Base-by-base conservation (phyloP, 768 basidiomycete species). In the Russula sp. region DNA sequence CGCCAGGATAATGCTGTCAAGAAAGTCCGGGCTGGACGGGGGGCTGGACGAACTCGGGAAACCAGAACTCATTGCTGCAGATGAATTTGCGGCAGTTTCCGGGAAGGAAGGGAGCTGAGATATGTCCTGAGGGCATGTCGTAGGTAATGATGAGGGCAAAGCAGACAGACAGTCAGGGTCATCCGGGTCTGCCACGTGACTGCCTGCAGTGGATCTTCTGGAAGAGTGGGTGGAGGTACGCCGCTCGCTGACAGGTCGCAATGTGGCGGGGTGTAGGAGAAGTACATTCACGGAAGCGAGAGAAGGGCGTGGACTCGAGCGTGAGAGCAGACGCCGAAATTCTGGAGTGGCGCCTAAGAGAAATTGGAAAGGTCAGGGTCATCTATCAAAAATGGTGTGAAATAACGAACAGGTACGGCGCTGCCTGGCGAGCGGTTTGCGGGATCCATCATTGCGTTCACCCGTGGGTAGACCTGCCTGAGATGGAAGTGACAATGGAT, bases 221-320 rank as follows among this genome's bases (percentile, higher is more conserved):
- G 32, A 2, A 16, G 26, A 13, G 11, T 42, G 53, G 13, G n/a
- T n/a, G n/a, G 48, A 61, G 30, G 16, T 40, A 20, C 46, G 53
- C 11, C 38, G 49, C n/a, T 61, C 66, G 38, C 62, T 59, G 10
- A 46, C 48, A 48, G 67, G 62, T 38, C 53, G 59, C 3, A 67
- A 57, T 22, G 46, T 63, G 14, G 68, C 44, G 9, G 66, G 68
- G 48, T 59, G 66, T 40, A 69, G 46, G n/a, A 69, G 36, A 16
- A 54, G 22, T 38, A 42, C 61, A 24, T 64, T 67, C 20, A 64
- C 51, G 24, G 61, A 61, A 10, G 66, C 59, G 9, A 63, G 49
- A 49, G 66, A 69, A 4, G 62, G 62, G 3, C 56, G 66, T 10
- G 61, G 42, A n/a, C 57, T 55, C 51, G 61, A 60, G 30, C 60